Evolutionary conservation across 129 eudicot species (phyloP).

Genomic region (Flaveria brownii): DNA sequence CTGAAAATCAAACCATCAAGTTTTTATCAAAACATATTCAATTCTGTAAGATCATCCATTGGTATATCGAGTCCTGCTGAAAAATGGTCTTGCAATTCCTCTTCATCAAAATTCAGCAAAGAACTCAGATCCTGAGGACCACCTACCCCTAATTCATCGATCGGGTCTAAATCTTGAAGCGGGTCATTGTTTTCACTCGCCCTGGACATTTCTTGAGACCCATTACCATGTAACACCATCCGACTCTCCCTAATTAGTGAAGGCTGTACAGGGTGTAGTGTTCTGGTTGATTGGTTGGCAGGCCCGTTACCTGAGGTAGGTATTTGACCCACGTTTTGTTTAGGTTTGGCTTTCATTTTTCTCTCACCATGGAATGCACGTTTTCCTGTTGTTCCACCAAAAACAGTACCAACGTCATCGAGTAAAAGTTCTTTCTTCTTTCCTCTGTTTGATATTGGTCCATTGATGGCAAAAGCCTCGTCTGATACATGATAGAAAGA

Average conservation of each 20-base stretch:
- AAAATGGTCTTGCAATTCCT: slow-evolving; percentile 62
- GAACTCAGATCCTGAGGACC: slow-evolving; percentile 64
- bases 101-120: slow-evolving; percentile 73
- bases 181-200: slow-evolving; percentile 43
- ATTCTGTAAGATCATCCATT: slow-evolving; percentile 81
- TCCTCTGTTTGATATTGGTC: slow-evolving; percentile 80
- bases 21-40: slow-evolving; percentile 58
- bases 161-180: slow-evolving; percentile 53
- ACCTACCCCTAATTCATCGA: slow-evolving; percentile 67
- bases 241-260: slow-evolving; percentile 53
- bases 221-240: slow-evolving; percentile 32
- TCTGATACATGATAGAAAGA: slow-evolving; percentile 44
- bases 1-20: slow-evolving; percentile 21
- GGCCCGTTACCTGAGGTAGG: slow-evolving; percentile 48
- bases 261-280: slow-evolving; percentile 53
- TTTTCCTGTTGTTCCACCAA: slow-evolving; percentile 67
- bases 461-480: slow-evolving; percentile 66
- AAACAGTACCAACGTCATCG: slow-evolving; percentile 59
- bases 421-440: slow-evolving; percentile 79
- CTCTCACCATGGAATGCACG: slow-evolving; percentile 64
- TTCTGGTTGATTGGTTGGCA: slow-evolving; percentile 35
- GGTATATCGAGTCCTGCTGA: slow-evolving; percentile 80
- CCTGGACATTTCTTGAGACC: slow-evolving; percentile 38
- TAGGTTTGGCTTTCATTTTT: slow-evolving; percentile 63
- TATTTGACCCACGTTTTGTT: slow-evolving; percentile 66